Base-by-base conservation (phyloP, 768 basidiomycete species). In the Lactifluus pinguis region DNA sequence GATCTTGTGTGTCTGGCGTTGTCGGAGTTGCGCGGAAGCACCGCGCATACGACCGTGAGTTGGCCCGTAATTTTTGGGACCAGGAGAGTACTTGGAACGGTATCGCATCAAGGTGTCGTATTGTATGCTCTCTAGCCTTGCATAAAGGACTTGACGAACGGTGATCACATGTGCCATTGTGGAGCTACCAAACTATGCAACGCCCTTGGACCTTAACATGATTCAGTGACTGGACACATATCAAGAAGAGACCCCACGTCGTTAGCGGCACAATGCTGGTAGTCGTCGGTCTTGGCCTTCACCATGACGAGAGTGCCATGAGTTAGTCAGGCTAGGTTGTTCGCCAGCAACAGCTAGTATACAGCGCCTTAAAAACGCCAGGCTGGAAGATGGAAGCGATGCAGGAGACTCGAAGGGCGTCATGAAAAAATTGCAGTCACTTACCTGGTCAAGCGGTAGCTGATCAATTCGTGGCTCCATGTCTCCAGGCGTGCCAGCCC, bases 61-160 rank as follows among this genome's bases (percentile, higher is more conserved):
- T 34, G 32, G n/a, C 19, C 17, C 17, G 50, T 39, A 13, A 21
- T 30, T 30, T 29, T 13, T 1, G 74, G 74, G n/a, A n/a, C 65
- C 66, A 68, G 19, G 67, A 74, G 58, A 25, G 14, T 4, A 25
- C n/a, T n/a, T n/a, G n/a, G n/a, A n/a, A n/a, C 0, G 0, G n/a
- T 11, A 47, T 4, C 1, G 19, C 13, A 38, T n/a, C n/a, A n/a
- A n/a, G n/a, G n/a, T n/a, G n/a, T n/a, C n/a, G n/a, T n/a, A n/a
- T n/a, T n/a, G n/a, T n/a, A n/a, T n/a, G n/a, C n/a, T n/a, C n/a
- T n/a, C n/a, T n/a, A n/a, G n/a, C n/a, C n/a, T n/a, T n/a, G n/a
- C n/a, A n/a, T n/a, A n/a, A n/a, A n/a, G n/a, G n/a, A n/a, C n/a
- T n/a, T n/a, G n/a, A n/a, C n/a, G n/a, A n/a, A n/a, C n/a, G n/a